Evolutionary conservation across 2,329 filamentous ascomycete species (phyloP).

Genomic region (Dendryphion nanum): DNA sequence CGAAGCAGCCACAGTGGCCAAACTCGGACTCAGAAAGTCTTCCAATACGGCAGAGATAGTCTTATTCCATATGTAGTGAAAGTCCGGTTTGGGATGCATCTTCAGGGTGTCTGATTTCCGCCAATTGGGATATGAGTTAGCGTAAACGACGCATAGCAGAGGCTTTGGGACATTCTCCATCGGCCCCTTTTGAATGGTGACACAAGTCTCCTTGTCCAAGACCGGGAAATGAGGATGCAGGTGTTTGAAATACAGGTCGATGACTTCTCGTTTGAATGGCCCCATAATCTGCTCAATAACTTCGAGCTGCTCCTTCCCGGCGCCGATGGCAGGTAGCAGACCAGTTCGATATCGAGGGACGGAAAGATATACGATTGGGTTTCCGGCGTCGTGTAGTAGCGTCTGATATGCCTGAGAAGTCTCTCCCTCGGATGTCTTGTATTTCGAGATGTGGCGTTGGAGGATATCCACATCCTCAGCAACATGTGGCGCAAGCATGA

Average conservation of each 20-base stretch:
- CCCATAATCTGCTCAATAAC: conserved; percentile 44
- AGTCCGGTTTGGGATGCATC: conserved; percentile 36
- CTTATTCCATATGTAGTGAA: conserved; percentile 43
- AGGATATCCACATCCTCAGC: conserved; percentile 43
- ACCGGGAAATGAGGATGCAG: conserved; percentile 41
- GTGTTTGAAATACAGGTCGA: conserved; percentile 47
- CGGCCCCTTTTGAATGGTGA: conserved; percentile 34
- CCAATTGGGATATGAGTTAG: conserved; percentile 39
- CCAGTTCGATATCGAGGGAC: conserved; percentile 52
- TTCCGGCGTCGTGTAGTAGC: conserved; percentile 45
- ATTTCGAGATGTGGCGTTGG: conserved; percentile 39
- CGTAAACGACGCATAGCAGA: conserved; percentile 41
- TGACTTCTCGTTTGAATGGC: conserved; percentile 36
- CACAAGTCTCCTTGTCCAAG: conserved; percentile 39
- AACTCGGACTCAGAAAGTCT: conserved; percentile 42
- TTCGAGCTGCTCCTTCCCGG: conserved; percentile 40
- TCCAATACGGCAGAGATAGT: conserved; percentile 43
- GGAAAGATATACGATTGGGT: conserved; percentile 44
- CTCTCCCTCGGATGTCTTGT: conserved; percentile 21
- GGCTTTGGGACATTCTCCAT: conserved; percentile 34
- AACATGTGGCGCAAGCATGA: conserved; percentile 41
- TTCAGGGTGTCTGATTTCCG: conserved; percentile 34
- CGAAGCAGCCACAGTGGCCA: conserved; percentile 40
- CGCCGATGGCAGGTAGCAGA: conserved; percentile 29
- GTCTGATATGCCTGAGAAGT: conserved; percentile 47